These are phyloP conservation scores for Pyrus betulifolia DNA, from an alignment of 306 rosid genomes.

Conservation along the genomic window DNA sequence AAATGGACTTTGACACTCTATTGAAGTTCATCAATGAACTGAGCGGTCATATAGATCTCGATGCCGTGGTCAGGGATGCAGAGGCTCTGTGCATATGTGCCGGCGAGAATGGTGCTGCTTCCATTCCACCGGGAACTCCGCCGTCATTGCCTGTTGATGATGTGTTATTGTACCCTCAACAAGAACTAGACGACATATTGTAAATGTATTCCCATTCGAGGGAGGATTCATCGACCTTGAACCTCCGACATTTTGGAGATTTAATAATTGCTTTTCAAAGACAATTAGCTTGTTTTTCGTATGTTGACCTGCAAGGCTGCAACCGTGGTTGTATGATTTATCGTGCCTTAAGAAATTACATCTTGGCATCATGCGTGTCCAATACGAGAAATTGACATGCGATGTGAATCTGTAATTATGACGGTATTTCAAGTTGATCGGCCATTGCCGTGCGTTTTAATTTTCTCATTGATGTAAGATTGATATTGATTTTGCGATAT, in stretches of 20 bases:
- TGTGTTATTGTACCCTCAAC: slow-evolving; percentile 50
- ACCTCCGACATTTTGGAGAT: not conserved
- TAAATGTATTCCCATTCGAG: slow-evolving; percentile 17
- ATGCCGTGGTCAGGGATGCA: slow-evolving; percentile 71
- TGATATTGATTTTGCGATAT: no score
- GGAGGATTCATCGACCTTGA: not conserved
- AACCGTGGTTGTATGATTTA: not conserved
- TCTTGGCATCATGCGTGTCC: not conserved
- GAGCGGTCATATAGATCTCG: slow-evolving; percentile 80
- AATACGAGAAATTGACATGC: not conserved
- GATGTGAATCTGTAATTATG: not conserved
- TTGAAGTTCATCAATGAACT: slow-evolving; percentile 90
- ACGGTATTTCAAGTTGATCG: no score
- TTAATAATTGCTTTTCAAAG: not conserved
- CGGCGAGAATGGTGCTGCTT: slow-evolving; percentile 85
- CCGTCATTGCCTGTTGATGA: slow-evolving; percentile 81
- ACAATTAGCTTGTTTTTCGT: not conserved
- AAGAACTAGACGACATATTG: slow-evolving; percentile 68
- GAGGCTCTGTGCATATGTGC: slow-evolving; percentile 89
- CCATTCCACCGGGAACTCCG: slow-evolving; percentile 97
- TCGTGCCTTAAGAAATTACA: not conserved
- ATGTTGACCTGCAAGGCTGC: not conserved
- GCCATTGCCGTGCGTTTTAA: not conserved
- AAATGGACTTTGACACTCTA: slow-evolving; percentile 94
- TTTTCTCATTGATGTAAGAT: not conserved